phyloP scores from a whole-genome alignment of 192 early-diverging fungal genomes.

The Entomortierella lignicola region DNA sequence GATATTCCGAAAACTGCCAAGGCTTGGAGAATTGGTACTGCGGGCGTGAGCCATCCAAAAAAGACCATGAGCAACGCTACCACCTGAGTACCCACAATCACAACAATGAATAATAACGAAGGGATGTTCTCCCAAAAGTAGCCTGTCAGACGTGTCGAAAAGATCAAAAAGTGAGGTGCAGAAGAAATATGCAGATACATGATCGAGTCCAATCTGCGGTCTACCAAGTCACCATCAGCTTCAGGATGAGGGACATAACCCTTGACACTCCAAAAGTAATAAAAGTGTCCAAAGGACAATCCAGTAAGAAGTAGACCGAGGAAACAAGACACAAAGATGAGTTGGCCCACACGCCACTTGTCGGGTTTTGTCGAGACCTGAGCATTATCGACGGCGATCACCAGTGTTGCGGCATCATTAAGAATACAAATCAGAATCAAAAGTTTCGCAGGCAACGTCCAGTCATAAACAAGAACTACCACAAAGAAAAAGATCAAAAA shows the following conservation, averaged over 20 bases:
- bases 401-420: constrained; percentile 88
- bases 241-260: constrained; percentile 35
- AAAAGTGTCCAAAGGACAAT: constrained; percentile 86
- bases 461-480: constrained; percentile 81
- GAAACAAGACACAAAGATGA: constrained; percentile 83
- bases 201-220: constrained; percentile 77
- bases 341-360: constrained; percentile 94
- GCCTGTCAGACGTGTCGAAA: constrained; percentile 85
- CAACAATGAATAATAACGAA: constrained; percentile 76
- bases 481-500: constrained; percentile 96
- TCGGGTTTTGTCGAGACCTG: constrained; percentile 87
- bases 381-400: constrained; percentile 93
- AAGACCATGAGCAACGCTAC: constrained; percentile 84
- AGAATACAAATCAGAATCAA: constrained; percentile 91
- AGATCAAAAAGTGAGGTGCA: constrained; percentile 91
- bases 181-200: constrained; percentile 95
- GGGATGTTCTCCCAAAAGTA: constrained; percentile 90
- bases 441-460: constrained; percentile 83
- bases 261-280: constrained; percentile 75
- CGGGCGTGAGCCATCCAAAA: constrained; percentile 64
- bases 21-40: constrained; percentile 80
- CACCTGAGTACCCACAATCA: constrained; percentile 89
- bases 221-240: constrained; percentile 29
- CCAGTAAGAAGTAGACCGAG: constrained; percentile 79
- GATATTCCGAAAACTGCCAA: constrained; percentile 82